phyloP scores from a whole-genome alignment of 306 rosid genomes.

The Hippophae gyantsensis region DNA sequence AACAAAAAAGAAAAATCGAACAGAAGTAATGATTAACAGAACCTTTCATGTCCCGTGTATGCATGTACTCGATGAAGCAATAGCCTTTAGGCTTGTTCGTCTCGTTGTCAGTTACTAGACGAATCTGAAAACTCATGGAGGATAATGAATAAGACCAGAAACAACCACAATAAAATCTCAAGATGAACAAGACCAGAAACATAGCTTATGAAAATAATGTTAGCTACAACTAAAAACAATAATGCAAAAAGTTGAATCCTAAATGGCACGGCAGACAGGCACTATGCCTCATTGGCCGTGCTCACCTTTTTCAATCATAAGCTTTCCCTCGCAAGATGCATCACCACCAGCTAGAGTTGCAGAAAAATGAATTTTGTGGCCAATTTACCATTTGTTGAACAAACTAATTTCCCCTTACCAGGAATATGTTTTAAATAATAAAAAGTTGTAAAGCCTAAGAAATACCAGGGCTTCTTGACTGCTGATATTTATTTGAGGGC shows the following conservation, averaged over 20 bases:
- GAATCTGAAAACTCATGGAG: conserved; percentile 45
- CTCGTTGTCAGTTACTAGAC: conserved; percentile 59
- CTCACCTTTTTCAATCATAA: conserved; percentile 90
- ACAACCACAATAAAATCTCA: conserved; percentile 14
- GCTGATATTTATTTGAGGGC: conserved; percentile 55
- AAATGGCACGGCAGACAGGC: conserved; percentile 99
- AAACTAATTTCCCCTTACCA: conserved; percentile 94
- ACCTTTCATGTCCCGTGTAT: conserved; percentile 99
- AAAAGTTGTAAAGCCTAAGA: conserved; percentile 43
- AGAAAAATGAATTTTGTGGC: conserved; percentile 74
- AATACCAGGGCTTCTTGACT: conserved; percentile 70
- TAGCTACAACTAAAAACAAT: conserved; percentile 8
- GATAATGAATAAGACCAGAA: conserved; percentile 14
- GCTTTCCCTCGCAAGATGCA: conserved; percentile 90
- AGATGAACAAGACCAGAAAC: conserved; percentile 8
- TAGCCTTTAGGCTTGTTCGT: conserved; percentile 87
- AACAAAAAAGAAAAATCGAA: conserved; percentile 2
- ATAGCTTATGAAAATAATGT: neutral
- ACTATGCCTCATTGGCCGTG: conserved; percentile 99
- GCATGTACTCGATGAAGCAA: conserved; percentile 89
- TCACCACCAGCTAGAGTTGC: conserved; percentile 98
- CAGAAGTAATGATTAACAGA: conserved; percentile 7
- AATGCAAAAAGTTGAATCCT: conserved; percentile 44
- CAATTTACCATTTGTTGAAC: conserved; percentile 75
- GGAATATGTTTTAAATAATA: conserved; percentile 49